Evolutionary conservation across 2,329 filamentous ascomycete species (phyloP).

Genomic region (Ophidiomyces ophidiicola): DNA sequence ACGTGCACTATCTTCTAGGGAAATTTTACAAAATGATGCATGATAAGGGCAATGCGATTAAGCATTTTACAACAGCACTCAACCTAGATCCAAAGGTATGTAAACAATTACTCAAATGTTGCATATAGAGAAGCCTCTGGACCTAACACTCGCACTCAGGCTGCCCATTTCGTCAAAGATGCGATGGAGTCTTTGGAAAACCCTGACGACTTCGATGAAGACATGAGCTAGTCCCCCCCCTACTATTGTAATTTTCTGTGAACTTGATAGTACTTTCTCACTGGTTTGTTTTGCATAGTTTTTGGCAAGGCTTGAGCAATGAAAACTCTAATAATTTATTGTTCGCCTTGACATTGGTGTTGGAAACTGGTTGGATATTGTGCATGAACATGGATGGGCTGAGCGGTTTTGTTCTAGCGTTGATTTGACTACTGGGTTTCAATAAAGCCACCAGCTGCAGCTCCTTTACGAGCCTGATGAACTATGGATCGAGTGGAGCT

Average conservation of each 20-base stretch:
- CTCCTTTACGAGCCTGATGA: background rate
- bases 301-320: no score
- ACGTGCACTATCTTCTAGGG: constrained; percentile 88
- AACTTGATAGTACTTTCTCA: no score
- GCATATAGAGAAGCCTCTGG: background rate
- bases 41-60: constrained; percentile 62
- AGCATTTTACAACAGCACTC: constrained; percentile 85
- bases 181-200: constrained; percentile 87
- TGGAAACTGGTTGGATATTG: constrained; percentile 2
- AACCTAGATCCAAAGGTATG: constrained; percentile 90
- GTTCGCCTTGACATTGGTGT: background rate
- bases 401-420: background rate
- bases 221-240: constrained; percentile 29
- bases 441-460: background rate
- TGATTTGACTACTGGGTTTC: background rate
- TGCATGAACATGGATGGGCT: constrained; percentile 8
- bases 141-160: constrained; percentile 40
- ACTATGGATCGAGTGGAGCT: no score
- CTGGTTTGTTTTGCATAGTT: no score
- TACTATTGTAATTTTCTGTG: background rate
- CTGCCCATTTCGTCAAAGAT: constrained; percentile 87
- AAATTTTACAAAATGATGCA: constrained; percentile 47
- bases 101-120: background rate
- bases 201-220: constrained; percentile 49
- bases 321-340: no score